Evolutionary conservation across 768 basidiomycete species (phyloP).

Genomic region (Russula griseocarnosa): DNA sequence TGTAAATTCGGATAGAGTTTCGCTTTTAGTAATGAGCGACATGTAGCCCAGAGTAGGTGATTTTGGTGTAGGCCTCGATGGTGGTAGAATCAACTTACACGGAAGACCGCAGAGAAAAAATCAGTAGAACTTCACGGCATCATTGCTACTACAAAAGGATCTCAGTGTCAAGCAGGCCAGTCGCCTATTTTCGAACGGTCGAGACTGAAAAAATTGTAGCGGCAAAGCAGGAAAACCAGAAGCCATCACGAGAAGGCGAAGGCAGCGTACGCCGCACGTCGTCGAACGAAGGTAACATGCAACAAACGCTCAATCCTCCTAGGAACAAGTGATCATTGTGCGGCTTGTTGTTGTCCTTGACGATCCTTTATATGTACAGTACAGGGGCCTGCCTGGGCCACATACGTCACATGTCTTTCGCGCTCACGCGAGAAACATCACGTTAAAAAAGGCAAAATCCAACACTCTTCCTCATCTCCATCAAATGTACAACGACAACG

Average conservation of each 20-base stretch:
- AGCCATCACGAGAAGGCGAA: not conserved
- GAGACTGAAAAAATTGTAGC: not conserved
- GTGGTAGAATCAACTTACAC: not conserved
- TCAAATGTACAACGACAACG: constrained; percentile 28
- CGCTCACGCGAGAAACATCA: not conserved
- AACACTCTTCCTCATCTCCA: not conserved
- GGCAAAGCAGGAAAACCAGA: not conserved
- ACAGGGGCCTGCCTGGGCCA: too few relatives aligned
- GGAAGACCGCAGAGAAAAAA: not conserved
- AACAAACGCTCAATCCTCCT: not conserved
- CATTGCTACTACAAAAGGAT: not conserved
- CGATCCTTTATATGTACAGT: too few relatives aligned
- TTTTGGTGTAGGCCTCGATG: not conserved
- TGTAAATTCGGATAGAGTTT: not conserved
- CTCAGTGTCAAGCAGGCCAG: not conserved
- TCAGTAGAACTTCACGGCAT: constrained; percentile 1
- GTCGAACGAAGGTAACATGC: not conserved
- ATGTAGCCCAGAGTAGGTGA: not conserved
- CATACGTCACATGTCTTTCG: not conserved
- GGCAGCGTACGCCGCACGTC: not conserved
- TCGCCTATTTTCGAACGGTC: constrained; percentile 4
- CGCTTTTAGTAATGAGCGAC: constrained; percentile 7
- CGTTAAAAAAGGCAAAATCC: constrained; percentile 6
- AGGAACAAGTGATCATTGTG: not conserved
- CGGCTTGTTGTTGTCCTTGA: not conserved